Base-by-base conservation (phyloP, 352 stramenopile species). In the Stramenopiles sp. region DNA sequence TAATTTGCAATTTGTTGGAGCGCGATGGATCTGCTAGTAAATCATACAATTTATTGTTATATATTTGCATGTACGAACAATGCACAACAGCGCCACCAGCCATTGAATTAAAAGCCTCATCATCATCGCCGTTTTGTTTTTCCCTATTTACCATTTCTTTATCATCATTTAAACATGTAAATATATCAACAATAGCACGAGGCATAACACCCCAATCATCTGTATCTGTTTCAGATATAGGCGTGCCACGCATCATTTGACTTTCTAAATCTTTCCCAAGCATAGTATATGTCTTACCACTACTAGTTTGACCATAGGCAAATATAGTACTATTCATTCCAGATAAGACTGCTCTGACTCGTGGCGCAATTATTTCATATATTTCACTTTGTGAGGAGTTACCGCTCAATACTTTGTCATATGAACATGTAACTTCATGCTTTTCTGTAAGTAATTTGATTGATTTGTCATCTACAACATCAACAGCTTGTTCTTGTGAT, bases 11-110 rank as follows among this genome's bases (percentile, higher is more conserved):
- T 0, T 88, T 88, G 0, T 81, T 84, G 33, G 85, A 82, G 87
- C 93, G 92, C 38, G 86, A 83, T 30, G 85, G 86, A 78, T 96
- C 91, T 13, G 90, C 85, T 63, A 96, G 80, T 43, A 96, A 78
- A 78, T 96, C 91, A 77, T 90, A 95, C 27, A 94, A 85, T 78
- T 94, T 87, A 69, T 97, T 91, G 79, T 97, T 97, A 86, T 94
- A 95, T 79, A 95, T 91, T 82, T 95, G 90, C n/a, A n/a, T n/a
- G n/a, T n/a, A n/a, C n/a, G n/a, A n/a, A n/a, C n/a, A n/a, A n/a
- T n/a, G n/a, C n/a, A n/a, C n/a, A n/a, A n/a, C n/a, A n/a, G n/a
- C n/a, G n/a, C n/a, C n/a, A n/a, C n/a, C n/a, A n/a, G n/a, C n/a
- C n/a, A n/a, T n/a, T n/a, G n/a, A n/a, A n/a, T n/a, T n/a, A n/a